Percentiles rank a stretch among this genome's conserved stretches.
Evolutionary conservation across 108 stramenopile genomes (phyloP).

Genomic region (Tribonema minus): DNA sequence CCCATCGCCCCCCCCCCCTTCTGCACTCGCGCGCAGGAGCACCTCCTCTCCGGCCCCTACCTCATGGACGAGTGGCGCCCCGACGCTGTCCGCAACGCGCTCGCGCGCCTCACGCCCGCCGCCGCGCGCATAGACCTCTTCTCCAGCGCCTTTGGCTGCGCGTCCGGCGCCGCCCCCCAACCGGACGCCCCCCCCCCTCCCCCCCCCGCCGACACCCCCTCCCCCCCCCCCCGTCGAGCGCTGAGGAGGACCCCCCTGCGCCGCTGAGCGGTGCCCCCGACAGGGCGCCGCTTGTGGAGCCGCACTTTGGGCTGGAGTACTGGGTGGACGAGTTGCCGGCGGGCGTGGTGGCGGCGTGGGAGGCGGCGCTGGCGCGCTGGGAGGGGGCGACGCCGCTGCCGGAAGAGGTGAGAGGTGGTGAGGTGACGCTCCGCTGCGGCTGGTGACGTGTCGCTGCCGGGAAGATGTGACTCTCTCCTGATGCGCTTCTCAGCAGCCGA

Average conservation of each 20-base stretch:
- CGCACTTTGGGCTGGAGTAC: constrained; percentile 23
- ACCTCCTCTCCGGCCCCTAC: constrained; percentile 42
- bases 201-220: background rate
- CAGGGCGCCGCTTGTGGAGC: constrained; percentile 22
- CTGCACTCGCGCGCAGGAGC: too few relatives aligned
- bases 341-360: background rate
- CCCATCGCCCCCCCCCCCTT: too few relatives aligned
- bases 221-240: background rate
- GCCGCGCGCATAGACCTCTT: constrained; percentile 29
- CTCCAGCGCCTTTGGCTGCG: constrained; percentile 2
- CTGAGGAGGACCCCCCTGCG: background rate
- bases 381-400: background rate
- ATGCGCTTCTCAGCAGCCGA: too few relatives aligned
- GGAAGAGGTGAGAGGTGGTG: too few relatives aligned
- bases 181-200: background rate
- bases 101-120: too few relatives aligned
- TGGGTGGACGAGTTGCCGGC: constrained; percentile 4
- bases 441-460: too few relatives aligned
- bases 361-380: too few relatives aligned
- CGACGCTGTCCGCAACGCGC: too few relatives aligned
- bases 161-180: background rate
- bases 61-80: constrained; percentile 46
- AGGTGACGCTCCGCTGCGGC: too few relatives aligned
- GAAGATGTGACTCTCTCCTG: too few relatives aligned
- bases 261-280: constrained; percentile 1